Base-by-base conservation (phyloP, 305 asterid species). In the Plantago lanceolata region DNA sequence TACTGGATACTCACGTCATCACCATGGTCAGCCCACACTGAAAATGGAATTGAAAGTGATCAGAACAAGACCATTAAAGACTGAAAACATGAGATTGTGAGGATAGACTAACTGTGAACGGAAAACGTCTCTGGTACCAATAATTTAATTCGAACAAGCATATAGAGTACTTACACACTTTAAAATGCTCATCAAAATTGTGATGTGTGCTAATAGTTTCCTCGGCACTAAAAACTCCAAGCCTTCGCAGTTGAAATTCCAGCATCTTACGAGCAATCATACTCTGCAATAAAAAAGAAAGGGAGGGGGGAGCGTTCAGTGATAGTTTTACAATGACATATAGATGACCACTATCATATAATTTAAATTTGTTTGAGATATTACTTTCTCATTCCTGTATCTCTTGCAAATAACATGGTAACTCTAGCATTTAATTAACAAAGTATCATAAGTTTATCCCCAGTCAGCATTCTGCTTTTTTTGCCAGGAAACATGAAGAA, bases 21-120 rank as follows among this genome's bases (percentile, higher is more conserved):
- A 59, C 99, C 99, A 73, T 90, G 99, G 80, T 90, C 85, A 69
- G 99, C 99, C 97, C 99, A 94, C 79, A 94, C 99, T 94, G 85
- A 69, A 75, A 73, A 64, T 59, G 55, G 76, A 67, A 60, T 61
- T 65, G 55, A 53, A 68, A 65, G 62, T 57, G 59, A 67, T 59
- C 50, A 48, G 71, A 54, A 54, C 67, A 64, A 74, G 56, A 31
- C 64, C 26, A 64, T 55, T 59, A 59, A 61, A 60, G 59, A 49
- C 29, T 19, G 50, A 57, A 56, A 54, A 56, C 18, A 57, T 64
- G 57, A 68, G 35, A 71, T 66, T 67, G 54, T 33, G 63, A 61
- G 26, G 14, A 44, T 56, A 64, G 53, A 20, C 67, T 72, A 40
- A 44, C 26, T 48, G 35, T 61, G 61, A 56, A 45, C 49, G 52